phyloP scores from a whole-genome alignment of 148 eudicot species.

The Rhododendron simsii region DNA sequence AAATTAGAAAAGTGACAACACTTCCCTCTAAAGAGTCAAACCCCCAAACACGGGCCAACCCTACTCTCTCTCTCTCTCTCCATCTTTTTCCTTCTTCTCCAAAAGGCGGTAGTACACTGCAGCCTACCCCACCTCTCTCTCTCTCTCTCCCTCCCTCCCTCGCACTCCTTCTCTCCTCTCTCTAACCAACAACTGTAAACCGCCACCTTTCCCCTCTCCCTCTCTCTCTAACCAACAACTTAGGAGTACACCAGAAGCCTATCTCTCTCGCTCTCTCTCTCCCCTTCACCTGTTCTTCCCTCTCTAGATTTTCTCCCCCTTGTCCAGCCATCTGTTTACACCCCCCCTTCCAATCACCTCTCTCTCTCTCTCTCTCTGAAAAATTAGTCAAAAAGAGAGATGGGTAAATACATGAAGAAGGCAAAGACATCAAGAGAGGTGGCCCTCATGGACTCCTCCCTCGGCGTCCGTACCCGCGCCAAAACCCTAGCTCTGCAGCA shows the following conservation, averaged over 20 bases:
- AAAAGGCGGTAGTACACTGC: neutral
- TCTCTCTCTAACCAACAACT: constrained; percentile 5
- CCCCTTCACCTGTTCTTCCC: neutral
- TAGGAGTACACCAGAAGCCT: neutral
- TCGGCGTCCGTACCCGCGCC: constrained; percentile 43
- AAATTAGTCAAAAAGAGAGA: neutral
- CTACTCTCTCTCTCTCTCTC: neutral
- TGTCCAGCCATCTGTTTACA: neutral
- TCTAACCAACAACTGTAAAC: neutral
- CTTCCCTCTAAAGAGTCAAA: neutral
- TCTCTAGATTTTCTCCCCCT: neutral
- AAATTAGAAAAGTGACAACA: no score
- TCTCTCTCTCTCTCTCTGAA: neutral
- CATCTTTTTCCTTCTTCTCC: neutral
- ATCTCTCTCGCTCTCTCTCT: neutral
- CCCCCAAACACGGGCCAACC: neutral
- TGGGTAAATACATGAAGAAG: constrained; percentile 43
- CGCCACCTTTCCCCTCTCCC: neutral
- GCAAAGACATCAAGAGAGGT: constrained; percentile 16
- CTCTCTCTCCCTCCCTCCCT: neutral
- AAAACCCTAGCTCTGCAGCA: constrained; percentile 41
- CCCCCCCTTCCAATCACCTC: neutral
- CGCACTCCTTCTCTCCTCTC: neutral
- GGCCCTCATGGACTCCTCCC: constrained; percentile 20
- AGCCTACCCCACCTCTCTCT: neutral